Conservation (phyloP, 2,329 filamentous ascomycete species). For the Diaporthe vexans region DNA sequence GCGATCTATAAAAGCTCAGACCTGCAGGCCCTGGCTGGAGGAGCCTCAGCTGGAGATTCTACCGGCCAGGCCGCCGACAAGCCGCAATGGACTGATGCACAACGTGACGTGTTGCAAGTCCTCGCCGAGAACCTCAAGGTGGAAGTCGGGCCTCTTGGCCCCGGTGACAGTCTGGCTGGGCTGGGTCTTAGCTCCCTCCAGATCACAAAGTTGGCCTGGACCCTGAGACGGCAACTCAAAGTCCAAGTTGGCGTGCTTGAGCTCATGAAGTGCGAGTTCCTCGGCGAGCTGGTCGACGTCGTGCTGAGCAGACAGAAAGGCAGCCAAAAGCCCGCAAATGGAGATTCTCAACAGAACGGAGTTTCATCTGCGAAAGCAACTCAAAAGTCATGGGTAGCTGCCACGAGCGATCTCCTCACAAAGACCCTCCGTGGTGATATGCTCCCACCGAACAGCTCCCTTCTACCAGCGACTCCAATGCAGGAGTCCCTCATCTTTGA, state of each 20-base stretch:
- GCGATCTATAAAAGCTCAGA: constrained; percentile 44
- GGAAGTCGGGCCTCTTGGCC: constrained; percentile 35
- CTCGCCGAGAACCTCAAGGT: constrained; percentile 40
- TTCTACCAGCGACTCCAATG: constrained; percentile 51
- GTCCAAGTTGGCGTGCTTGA: constrained; percentile 45
- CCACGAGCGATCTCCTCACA: constrained; percentile 38
- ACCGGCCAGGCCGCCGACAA: constrained; percentile 17
- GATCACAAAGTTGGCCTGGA: constrained; percentile 46
- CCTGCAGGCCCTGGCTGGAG: constrained; percentile 39
- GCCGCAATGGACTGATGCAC: constrained; percentile 35
- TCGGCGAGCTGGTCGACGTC: constrained; percentile 45
- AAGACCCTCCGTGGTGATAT: constrained; percentile 39
- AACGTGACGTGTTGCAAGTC: constrained; percentile 40
- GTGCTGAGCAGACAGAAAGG: constrained; percentile 34
- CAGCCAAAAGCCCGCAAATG: background rate
- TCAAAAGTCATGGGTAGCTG: constrained; percentile 40
- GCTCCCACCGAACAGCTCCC: constrained; percentile 41
- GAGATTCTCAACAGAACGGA: background rate
- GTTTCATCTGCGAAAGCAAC: background rate
- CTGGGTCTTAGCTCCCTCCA: constrained; percentile 46
- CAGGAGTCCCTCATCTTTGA: constrained; percentile 56
- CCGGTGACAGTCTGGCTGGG: constrained; percentile 45
- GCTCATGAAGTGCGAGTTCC: constrained; percentile 45
- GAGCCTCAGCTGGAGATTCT: constrained; percentile 27
- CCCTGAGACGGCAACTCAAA: constrained; percentile 41